Evolutionary conservation across 805 yeast species (phyloP).

Genomic region (Pichia californica): DNA sequence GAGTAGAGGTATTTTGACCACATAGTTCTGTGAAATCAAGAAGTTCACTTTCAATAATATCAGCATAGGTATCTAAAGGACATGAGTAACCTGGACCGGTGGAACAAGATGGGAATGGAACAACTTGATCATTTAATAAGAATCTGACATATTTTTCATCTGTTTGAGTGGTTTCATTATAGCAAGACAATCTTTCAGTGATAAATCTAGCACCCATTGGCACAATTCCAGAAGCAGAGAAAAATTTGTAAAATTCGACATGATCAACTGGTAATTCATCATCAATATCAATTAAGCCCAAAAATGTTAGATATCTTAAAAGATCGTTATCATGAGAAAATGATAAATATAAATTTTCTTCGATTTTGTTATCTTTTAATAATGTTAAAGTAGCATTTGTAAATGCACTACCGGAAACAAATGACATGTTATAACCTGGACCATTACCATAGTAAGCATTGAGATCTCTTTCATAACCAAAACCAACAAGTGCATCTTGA

Average conservation of each 20-base stretch:
- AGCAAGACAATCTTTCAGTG: constrained; percentile 36
- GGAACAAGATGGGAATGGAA: constrained; percentile 40
- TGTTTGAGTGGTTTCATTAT: constrained; percentile 18
- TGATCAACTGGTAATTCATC: constrained; percentile 37
- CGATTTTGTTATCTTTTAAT: constrained; percentile 6
- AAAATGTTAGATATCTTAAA: constrained; percentile 49
- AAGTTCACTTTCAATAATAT: neutral
- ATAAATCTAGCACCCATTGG: constrained; percentile 48
- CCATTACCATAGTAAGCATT: neutral
- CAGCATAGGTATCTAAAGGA: constrained; percentile 26
- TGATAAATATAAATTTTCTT: constrained; percentile 46
- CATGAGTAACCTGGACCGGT: constrained; percentile 51
- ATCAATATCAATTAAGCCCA: constrained; percentile 43
- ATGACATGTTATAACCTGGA: neutral
- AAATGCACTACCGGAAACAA: neutral
- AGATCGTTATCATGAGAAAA: constrained; percentile 69
- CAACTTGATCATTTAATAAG: constrained; percentile 46
- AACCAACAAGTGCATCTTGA: neutral
- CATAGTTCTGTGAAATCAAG: neutral
- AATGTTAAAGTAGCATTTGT: constrained; percentile 26
- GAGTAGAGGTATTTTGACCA: neutral
- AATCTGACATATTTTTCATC: constrained; percentile 36
- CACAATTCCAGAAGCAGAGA: constrained; percentile 33
- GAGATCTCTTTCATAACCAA: neutral
- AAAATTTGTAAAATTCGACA: constrained; percentile 33